Evolutionary conservation across 805 yeast species (phyloP).

Genomic region (Suhomyces pyralidae): DNA sequence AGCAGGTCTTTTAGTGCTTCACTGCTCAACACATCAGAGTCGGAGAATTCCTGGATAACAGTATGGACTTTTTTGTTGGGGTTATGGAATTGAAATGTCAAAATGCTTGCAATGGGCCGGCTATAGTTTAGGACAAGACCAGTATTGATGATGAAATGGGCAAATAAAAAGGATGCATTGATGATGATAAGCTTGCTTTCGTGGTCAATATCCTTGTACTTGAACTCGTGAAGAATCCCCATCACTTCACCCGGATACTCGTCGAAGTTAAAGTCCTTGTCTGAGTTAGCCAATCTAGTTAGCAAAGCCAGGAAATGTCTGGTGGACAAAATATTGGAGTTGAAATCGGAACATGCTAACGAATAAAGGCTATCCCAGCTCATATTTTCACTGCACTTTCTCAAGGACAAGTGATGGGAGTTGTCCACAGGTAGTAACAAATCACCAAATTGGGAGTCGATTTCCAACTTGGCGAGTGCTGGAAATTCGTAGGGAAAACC

Average conservation of each 20-base stretch:
- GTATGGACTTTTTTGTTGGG: neutral
- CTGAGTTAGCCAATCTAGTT: neutral
- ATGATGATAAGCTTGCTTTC: constrained; percentile 26
- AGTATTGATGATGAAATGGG: constrained; percentile 27
- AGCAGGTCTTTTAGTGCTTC: neutral
- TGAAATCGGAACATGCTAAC: constrained; percentile 6
- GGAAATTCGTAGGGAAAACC: constrained; percentile 20
- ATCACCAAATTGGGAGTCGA: constrained; percentile 10
- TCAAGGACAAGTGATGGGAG: constrained; percentile 5
- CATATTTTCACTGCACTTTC: constrained; percentile 5
- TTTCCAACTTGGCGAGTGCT: constrained; percentile 6
- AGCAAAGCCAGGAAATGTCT: neutral
- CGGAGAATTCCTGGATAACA: neutral
- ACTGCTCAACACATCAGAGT: neutral
- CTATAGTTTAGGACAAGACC: constrained; percentile 20
- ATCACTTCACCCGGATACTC: neutral
- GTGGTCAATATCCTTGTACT: neutral
- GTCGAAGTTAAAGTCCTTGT: neutral
- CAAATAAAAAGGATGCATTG: constrained; percentile 30
- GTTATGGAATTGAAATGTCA: constrained; percentile 26
- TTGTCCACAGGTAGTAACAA: constrained; percentile 18
- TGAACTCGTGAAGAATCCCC: constrained; percentile 4
- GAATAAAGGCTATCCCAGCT: constrained; percentile 10
- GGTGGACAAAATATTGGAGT: constrained; percentile 11
- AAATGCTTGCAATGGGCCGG: constrained; percentile 25